phyloP scores from a whole-genome alignment of 352 stramenopile genomes.

The Globisporangium spiculum region DNA sequence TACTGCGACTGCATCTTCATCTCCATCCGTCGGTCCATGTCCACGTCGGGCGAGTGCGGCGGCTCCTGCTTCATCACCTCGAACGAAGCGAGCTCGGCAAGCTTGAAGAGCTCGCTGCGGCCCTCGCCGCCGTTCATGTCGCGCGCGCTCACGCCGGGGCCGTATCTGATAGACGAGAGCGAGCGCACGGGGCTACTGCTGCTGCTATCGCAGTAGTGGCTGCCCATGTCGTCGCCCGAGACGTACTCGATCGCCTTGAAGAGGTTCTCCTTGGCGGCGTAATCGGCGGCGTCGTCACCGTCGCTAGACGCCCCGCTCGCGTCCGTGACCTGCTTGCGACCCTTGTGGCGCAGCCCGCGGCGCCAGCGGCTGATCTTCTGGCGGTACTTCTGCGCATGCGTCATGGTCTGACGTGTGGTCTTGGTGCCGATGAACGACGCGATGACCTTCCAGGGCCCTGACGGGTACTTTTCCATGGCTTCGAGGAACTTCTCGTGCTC shows the following conservation, averaged over 20 bases:
- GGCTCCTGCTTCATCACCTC: constrained; percentile 74
- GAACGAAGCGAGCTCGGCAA: constrained; percentile 72
- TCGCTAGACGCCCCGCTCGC: constrained; percentile 25
- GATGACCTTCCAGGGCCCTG: constrained; percentile 81
- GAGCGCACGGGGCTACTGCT: constrained; percentile 35
- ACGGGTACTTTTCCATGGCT: constrained; percentile 85
- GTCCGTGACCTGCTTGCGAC: constrained; percentile 59
- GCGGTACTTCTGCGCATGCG: constrained; percentile 81
- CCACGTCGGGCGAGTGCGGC: constrained; percentile 17
- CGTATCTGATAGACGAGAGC: constrained; percentile 22
- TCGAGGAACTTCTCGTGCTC: constrained; percentile 86
- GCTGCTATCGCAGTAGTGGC: constrained; percentile 20
- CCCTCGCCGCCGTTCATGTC: constrained; percentile 16
- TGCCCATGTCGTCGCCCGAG: constrained; percentile 45
- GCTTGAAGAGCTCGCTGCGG: constrained; percentile 64
- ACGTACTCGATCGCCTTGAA: constrained; percentile 69
- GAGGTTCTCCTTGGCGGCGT: constrained; percentile 52
- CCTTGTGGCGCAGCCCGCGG: constrained; percentile 74
- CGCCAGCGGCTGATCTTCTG: constrained; percentile 85
- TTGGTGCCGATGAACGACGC: constrained; percentile 78
- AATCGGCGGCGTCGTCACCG: constrained; percentile 43
- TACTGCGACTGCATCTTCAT: constrained; percentile 10
- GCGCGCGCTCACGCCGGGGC: constrained; percentile 22
- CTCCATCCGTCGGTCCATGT: background rate
- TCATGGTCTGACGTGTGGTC: constrained; percentile 93